Conservation (phyloP, 2,329 filamentous ascomycete genomes). For the Chaetomium globosum region DNA sequence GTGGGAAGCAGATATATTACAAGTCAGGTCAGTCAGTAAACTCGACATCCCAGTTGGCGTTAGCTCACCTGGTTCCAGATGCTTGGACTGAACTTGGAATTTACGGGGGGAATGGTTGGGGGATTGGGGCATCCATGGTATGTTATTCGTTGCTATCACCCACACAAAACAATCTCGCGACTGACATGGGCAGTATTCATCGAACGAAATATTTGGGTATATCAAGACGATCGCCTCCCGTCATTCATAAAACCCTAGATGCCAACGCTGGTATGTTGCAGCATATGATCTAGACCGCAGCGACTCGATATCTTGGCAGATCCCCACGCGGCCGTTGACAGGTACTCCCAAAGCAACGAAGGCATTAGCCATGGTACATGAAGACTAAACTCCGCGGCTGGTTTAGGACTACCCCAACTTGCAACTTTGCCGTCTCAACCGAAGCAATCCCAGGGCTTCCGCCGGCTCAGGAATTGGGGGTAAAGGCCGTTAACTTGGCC, state of each 20-base stretch:
- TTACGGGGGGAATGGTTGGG: slow-evolving; percentile 61
- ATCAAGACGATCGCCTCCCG: slow-evolving; percentile 22
- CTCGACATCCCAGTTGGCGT: background rate
- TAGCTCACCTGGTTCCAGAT: slow-evolving; percentile 50
- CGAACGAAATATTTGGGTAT: slow-evolving; percentile 34
- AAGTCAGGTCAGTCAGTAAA: slow-evolving; percentile 64
- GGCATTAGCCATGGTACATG: background rate
- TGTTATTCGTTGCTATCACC: background rate
- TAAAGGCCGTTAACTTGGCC: background rate
- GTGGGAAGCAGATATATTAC: slow-evolving; percentile 67
- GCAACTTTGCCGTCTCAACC: background rate
- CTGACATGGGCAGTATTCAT: slow-evolving; percentile 35
- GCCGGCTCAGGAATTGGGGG: background rate
- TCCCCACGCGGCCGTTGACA: background rate
- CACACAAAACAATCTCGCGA: background rate
- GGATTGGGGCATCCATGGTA: slow-evolving; percentile 54
- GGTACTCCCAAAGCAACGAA: background rate
- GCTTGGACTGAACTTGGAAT: slow-evolving; percentile 70
- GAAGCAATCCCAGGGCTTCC: background rate
- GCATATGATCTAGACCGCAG: background rate
- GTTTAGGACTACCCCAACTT: background rate
- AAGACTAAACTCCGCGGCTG: background rate
- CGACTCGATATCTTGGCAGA: background rate
- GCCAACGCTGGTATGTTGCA: background rate
- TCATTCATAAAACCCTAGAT: background rate